Evolutionary conservation across 345 rosid genomes (phyloP), one percentile per base, ranked within the genome.

Genomic region (Ailanthus altissimus): DNA sequence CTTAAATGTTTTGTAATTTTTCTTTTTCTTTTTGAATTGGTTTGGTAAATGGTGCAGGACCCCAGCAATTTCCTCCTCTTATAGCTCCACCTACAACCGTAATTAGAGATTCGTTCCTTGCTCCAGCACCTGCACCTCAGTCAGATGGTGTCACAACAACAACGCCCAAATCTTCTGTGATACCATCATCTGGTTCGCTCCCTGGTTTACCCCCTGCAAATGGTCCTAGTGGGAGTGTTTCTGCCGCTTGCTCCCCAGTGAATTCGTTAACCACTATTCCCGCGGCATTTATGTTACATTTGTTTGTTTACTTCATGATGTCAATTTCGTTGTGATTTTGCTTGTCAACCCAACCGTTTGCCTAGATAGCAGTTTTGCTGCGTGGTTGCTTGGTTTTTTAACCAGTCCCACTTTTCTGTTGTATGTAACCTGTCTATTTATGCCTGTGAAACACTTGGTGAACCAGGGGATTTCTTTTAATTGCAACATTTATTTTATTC

Each of bases 71-170:
- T 69, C 91, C 93, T 11, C 83, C 90, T 5, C 90, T 95, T 56
- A 8, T 91, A 78, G 92, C 89, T 32, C 99, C 99, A 9, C 99
- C 99, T 75, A 86, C 94, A 60, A 28, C 80, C 8, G 92, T 95
- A 70, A 81, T 65, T 51, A 81, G 66, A 81, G 93, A 88, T 64
- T 65, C 86, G 42, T 62, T 56, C 10, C 87, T 78, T 83, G 81
- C 97, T 70, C 94, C 99, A 12, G 90, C 92, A 5, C 90, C 96
- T 12, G 83, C 92, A 5, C 95, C 93, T 14, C 77, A 72, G 28
- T 68, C 83, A 32, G 83, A 43, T 47, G 88, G 91, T 59, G 77
- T 74, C 59, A 77, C 81, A 43, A n/a, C 87, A 20, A 38, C 84
- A 36, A 59, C 70, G 18, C 97, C 98, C 6, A 74, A 23, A 81